Evolutionary conservation across 1,284 basidiomycete genomes (phyloP).

Genomic region (Cutaneotrichosporon arboriforme): DNA sequence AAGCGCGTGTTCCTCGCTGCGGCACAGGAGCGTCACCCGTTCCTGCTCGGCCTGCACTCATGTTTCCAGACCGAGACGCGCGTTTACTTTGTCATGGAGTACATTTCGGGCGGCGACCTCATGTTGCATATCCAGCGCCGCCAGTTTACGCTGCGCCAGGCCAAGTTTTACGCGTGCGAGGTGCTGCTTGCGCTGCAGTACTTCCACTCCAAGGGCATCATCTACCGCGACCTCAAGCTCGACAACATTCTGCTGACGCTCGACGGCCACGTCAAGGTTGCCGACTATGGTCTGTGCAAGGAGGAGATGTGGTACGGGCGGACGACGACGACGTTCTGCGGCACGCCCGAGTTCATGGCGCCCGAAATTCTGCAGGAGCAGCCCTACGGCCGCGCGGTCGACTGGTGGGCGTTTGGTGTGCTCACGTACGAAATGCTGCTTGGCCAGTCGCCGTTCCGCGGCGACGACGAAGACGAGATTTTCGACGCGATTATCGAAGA

Average conservation of each 20-base stretch:
- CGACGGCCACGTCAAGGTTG: constrained; percentile 97
- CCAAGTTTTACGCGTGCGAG: constrained; percentile 99
- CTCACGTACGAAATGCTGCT: constrained; percentile 98
- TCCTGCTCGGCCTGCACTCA: constrained; percentile 92
- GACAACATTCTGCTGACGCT: constrained; percentile 97
- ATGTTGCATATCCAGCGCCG: constrained; percentile 78
- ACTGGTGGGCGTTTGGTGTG: constrained; percentile 99
- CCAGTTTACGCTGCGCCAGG: constrained; percentile 72
- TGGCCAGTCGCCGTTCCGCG: constrained; percentile 97
- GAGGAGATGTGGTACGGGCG: constrained; percentile 97
- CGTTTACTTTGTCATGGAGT: constrained; percentile 79
- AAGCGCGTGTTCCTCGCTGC: constrained; percentile 97
- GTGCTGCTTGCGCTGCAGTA: constrained; percentile 95
- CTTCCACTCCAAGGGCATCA: constrained; percentile 96
- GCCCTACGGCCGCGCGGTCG: constrained; percentile 94
- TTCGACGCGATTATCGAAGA: constrained; percentile 99
- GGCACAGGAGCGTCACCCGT: constrained; percentile 93
- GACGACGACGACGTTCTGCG: constrained; percentile 99
- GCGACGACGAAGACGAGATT: constrained; percentile 99
- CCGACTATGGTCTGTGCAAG: constrained; percentile 98
- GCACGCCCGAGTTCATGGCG: constrained; percentile 99
- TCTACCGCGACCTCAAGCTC: constrained; percentile 89
- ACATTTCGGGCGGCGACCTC: constrained; percentile 69
- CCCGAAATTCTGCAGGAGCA: constrained; percentile 99
- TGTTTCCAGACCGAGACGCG: constrained; percentile 99